phyloP scores from a whole-genome alignment of 2,329 filamentous ascomycete genomes.

The Epichloe baconii region DNA sequence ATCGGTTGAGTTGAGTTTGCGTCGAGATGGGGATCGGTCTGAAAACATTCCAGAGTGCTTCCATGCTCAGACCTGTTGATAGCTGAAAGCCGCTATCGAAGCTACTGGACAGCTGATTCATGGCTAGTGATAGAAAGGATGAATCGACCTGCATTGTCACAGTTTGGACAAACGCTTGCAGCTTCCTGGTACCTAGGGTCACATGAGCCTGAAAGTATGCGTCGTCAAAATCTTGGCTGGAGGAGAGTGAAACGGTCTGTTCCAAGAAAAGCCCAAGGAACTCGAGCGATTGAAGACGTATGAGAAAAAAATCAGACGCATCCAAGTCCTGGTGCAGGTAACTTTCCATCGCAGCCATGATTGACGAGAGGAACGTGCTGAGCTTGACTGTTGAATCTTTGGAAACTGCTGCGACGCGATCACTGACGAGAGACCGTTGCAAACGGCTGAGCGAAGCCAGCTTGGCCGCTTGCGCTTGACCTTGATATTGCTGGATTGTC shows the following conservation, averaged over 20 bases:
- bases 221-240: constrained; percentile 40
- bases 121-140: constrained; percentile 27
- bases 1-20: constrained; percentile 29
- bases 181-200: constrained; percentile 31
- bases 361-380: constrained; percentile 34
- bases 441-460: constrained; percentile 44
- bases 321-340: constrained; percentile 26
- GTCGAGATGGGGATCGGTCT: constrained; percentile 47
- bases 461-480: constrained; percentile 29
- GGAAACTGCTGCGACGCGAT: constrained; percentile 39
- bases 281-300: constrained; percentile 17
- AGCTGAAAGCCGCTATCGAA: constrained; percentile 62
- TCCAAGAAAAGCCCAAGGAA: constrained; percentile 40
- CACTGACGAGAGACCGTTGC: constrained; percentile 44
- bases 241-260: constrained; percentile 36
- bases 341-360: constrained; percentile 27
- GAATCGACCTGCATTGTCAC: constrained; percentile 14
- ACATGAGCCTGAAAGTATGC: constrained; percentile 52
- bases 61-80: constrained; percentile 67
- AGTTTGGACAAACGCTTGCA: constrained; percentile 21
- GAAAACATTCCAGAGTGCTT: constrained; percentile 60
- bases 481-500: constrained; percentile 26
- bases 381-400: constrained; percentile 48
- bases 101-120: constrained; percentile 32
- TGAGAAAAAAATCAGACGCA: constrained; percentile 6